Conservation (phyloP, 1,284 basidiomycete genomes). For the Ganoderma resinaceum region DNA sequence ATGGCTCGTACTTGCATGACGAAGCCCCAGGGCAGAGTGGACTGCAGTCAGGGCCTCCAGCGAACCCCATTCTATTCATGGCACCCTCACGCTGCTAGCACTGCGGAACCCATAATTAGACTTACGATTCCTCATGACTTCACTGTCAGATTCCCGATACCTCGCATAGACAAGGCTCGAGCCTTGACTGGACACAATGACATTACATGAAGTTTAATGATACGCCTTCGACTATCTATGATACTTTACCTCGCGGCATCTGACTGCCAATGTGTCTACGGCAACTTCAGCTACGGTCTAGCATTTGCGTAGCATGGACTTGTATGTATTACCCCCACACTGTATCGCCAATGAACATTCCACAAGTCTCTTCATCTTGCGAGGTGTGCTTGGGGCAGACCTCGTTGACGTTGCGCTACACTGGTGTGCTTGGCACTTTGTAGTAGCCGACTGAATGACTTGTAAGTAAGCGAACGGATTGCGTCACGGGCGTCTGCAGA, state of each 20-base stretch:
- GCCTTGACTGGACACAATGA: background rate
- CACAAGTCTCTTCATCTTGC: background rate
- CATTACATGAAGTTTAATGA: background rate
- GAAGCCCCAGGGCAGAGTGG: background rate
- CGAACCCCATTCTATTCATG: slow-evolving; percentile 6
- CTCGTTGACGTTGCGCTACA: background rate
- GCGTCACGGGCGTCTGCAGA: background rate
- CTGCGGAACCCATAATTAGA: slow-evolving; percentile 8
- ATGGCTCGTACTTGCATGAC: slow-evolving; percentile 28
- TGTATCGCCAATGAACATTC: background rate
- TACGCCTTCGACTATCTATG: background rate
- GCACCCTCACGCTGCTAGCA: background rate
- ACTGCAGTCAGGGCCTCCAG: background rate
- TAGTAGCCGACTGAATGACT: background rate
- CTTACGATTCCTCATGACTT: background rate
- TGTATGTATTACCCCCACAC: background rate
- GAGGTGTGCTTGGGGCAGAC: no score
- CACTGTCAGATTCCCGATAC: background rate
- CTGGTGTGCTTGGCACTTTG: background rate
- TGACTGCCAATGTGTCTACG: background rate
- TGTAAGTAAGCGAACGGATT: background rate
- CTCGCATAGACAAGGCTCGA: background rate
- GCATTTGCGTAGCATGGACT: background rate
- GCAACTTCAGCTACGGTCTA: background rate
- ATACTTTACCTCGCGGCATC: background rate